Percentiles rank a stretch among this genome's conserved stretches.
Conservation (phyloP, 768 basidiomycete species). For the Amanita inopinata region DNA sequence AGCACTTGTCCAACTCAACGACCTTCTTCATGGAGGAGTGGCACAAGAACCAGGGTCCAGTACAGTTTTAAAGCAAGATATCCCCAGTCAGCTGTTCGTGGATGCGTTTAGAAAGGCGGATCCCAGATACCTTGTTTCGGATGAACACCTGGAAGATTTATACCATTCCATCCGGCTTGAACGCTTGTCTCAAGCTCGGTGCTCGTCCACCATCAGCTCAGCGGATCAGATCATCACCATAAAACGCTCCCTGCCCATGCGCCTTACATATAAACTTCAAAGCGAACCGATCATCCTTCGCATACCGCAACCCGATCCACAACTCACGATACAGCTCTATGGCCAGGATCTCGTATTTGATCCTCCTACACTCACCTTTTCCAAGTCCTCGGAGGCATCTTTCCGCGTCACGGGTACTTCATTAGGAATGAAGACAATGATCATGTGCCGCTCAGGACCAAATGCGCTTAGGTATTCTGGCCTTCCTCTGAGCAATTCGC, state of each 20-base stretch:
- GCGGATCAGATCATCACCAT: conserved; percentile 53
- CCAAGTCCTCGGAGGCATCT: conserved; percentile 68
- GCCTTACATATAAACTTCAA: conserved; percentile 79
- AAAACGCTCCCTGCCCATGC: conserved; percentile 65
- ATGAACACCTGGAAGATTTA: conserved; percentile 67
- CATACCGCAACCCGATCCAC: conserved; percentile 77
- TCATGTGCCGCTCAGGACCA: conserved; percentile 75
- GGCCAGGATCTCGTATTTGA: conserved; percentile 89
- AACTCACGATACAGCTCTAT: conserved; percentile 71
- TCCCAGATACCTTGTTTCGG: conserved; percentile 54
- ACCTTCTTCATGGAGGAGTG: conserved; percentile 72
- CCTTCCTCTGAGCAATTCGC: conserved; percentile 65
- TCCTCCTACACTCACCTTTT: conserved; percentile 73
- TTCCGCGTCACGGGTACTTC: conserved; percentile 87
- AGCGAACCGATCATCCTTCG: conserved; percentile 84
- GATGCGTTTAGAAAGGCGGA: conserved; percentile 79
- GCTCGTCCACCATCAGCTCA: conserved; percentile 27
- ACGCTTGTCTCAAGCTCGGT: conserved; percentile 60
- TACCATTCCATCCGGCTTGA: conserved; percentile 72
- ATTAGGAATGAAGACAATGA: conserved; percentile 73
- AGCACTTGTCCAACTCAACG: conserved; percentile 82
- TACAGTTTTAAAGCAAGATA: conserved; percentile 42
- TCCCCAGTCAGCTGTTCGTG: conserved; percentile 72
- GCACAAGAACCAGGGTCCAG: conserved; percentile 50
- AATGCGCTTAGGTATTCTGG: conserved; percentile 80